Conservation (phyloP, 2,329 filamentous ascomycete genomes). For the Colletotrichum aenigma region DNA sequence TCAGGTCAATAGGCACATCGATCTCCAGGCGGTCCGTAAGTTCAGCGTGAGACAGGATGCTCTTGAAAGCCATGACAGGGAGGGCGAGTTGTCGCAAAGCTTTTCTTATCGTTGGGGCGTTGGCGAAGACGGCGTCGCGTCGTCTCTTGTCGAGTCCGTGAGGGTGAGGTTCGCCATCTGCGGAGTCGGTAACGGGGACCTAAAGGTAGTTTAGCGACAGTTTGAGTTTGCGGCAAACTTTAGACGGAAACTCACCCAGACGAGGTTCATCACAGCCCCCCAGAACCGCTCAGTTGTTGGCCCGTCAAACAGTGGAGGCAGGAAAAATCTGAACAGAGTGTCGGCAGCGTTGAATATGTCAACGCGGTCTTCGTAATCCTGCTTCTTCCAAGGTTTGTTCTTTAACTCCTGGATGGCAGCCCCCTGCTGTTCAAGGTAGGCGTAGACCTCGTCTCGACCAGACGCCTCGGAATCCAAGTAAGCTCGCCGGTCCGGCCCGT, state of each 20-base stretch:
- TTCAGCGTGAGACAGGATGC: constrained; percentile 23
- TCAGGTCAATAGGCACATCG: constrained; percentile 38
- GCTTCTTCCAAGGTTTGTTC: constrained; percentile 19
- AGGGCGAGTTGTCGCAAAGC: constrained; percentile 10
- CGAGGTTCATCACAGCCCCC: constrained; percentile 40
- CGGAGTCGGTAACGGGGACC: neutral
- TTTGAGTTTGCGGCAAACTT: too few relatives aligned
- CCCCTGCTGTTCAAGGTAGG: constrained; percentile 21
- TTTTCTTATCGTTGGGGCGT: constrained; percentile 14
- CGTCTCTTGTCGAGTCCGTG: neutral
- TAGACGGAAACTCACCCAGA: constrained; percentile 27
- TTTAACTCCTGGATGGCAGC: neutral
- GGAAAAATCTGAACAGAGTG: constrained; percentile 44
- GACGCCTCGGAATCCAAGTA: constrained; percentile 10
- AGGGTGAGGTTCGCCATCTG: neutral
- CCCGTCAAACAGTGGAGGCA: constrained; percentile 38
- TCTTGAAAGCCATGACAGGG: constrained; percentile 24
- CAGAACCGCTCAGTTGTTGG: constrained; percentile 47
- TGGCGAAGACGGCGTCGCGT: neutral
- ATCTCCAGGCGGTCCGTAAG: constrained; percentile 21
- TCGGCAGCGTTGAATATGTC: constrained; percentile 47
- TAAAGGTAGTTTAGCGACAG: neutral
- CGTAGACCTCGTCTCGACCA: constrained; percentile 31
- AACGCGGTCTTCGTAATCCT: constrained; percentile 36
- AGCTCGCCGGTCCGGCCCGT: neutral